phyloP scores from a whole-genome alignment of 768 basidiomycete species.

The Mycena olivaceomarginata region DNA sequence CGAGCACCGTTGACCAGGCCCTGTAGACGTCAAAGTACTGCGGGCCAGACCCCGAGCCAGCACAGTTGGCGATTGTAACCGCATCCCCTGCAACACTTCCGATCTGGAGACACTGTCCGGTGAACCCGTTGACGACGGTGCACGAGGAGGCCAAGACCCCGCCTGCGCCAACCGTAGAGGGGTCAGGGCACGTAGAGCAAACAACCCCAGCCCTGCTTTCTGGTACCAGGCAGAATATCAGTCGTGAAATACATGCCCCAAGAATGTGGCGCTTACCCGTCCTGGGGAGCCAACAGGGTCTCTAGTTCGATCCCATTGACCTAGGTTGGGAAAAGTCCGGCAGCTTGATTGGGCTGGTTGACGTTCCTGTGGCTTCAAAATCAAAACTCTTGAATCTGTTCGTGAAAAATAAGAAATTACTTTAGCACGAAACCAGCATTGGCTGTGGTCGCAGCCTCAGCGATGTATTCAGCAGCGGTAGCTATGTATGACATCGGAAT shows the following conservation, averaged over 20 bases:
- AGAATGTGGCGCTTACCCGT: constrained; percentile 28
- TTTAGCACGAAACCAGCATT: constrained; percentile 29
- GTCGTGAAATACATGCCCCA: not conserved
- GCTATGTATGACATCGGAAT: not conserved
- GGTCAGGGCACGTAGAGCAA: constrained; percentile 31
- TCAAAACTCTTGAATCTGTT: not conserved
- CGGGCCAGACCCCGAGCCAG: constrained; percentile 19
- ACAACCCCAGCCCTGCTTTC: constrained; percentile 40
- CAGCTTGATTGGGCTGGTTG: constrained; percentile 16
- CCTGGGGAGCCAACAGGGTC: constrained; percentile 32
- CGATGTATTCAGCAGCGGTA: constrained; percentile 14
- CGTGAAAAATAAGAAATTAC: not conserved
- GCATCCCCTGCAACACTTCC: constrained; percentile 20
- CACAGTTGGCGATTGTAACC: constrained; percentile 24
- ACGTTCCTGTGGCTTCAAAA: not conserved
- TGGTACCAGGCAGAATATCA: not conserved
- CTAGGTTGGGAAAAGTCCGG: constrained; percentile 20
- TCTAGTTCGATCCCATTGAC: constrained; percentile 27
- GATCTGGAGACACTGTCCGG: constrained; percentile 37
- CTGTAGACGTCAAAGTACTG: constrained; percentile 35
- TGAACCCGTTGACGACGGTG: constrained; percentile 21
- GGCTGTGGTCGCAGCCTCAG: constrained; percentile 2
- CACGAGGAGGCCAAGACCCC: constrained; percentile 23
- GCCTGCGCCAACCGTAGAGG: constrained; percentile 1
- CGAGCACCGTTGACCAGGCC: not conserved